Evolutionary conservation across 768 basidiomycete species (phyloP), one percentile per base, ranked within the genome.

Genomic region (Mrakia blollopis): DNA sequence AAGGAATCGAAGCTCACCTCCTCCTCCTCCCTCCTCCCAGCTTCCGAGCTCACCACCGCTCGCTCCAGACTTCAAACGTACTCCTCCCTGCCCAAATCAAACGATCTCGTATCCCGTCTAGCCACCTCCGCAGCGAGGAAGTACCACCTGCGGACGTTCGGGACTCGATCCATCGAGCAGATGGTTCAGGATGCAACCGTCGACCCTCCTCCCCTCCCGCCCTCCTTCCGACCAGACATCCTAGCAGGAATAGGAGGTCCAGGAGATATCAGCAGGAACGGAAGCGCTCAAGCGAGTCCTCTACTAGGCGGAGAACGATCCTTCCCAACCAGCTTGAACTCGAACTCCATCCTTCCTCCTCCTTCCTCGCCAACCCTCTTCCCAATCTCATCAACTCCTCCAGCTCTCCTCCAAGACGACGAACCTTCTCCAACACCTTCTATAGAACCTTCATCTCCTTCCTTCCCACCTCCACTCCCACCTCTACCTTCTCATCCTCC

Each of bases 61-160:
- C 73, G 60, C 11, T 61, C 73, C 1, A 39, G 71, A n/a, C 52
- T 57, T 14, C 71, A 72, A 30, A 72, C 47, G 10, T 72, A 72
- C 54, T 32, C 28, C 4, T 32, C 47, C 21, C 54, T 72, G 1
- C 71, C 71, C 18, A 72, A 72, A n/a, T 23, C 32, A 16, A 72
- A 72, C 71, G 71, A 72, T 23, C 71, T 72, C 23, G 54, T 72
- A 0, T 52, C 71, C 4, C 71, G 71, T 23, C 71, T 72, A 3
- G 71, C 50, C 18, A 72, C 71, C 7, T 52, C 71, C 7, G 30
- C 35, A 30, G 71, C 71, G 3, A 72, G 50, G 16, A 50, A 35
- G 30, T 72, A 72, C 52, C 71, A 72, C 30, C 52, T 57, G 23
- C 71, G 71, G 8, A 72, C 71, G 54, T 72, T 72, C 32, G 71